Base-by-base conservation (phyloP, 768 basidiomycete genomes). In the Clavaria fumosa region DNA sequence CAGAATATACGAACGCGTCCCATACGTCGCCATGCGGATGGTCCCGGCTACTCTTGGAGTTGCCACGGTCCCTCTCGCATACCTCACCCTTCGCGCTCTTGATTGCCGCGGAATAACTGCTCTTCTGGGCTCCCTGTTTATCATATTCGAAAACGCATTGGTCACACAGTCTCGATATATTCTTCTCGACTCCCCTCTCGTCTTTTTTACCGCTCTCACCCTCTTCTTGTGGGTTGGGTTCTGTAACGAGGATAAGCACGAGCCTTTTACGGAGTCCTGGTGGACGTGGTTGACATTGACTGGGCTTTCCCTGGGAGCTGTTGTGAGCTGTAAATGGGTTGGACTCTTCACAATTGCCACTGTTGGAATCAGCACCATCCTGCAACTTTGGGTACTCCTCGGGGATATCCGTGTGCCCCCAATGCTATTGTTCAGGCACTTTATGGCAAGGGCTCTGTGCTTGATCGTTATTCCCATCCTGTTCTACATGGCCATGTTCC, bases 261-360 rank as follows among this genome's bases (percentile, higher is more conserved):
- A 74, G 35, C 78, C 88, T 0, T 99, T 97, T 59, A 79, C 81
- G 1, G 62, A 72, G 7, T 58, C 64, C 2, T 97, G 95, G 95
- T 99, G 95, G 95, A 63, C 67, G 0, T 93, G 88, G 82, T 78
- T 97, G 22, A 58, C 69, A 9, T 66, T 96, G 27, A 82, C 85
- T 2, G 95, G 95, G 21, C 63, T 93, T 10, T 74, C 80, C 0
- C 76, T 99, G 18, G 95, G 95, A 24, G 90, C 91, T 4, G 89
- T 93, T 34, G 72, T 81, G 22, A 83, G 79, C 49, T 88, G 86
- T 64, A 99, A 97, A 56, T 97, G 93, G 95, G 93, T 97, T 28
- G 95, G 95, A 7, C 64, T 99, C 15, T 96, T 99, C 61, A 97
- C 91, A 10, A 88, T 97, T 48, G 90, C 95, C 6, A 95, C 91